These are phyloP conservation scores for Naganishia albida DNA, from an alignment of 1,284 basidiomycete genomes.

Conservation along the genomic window DNA sequence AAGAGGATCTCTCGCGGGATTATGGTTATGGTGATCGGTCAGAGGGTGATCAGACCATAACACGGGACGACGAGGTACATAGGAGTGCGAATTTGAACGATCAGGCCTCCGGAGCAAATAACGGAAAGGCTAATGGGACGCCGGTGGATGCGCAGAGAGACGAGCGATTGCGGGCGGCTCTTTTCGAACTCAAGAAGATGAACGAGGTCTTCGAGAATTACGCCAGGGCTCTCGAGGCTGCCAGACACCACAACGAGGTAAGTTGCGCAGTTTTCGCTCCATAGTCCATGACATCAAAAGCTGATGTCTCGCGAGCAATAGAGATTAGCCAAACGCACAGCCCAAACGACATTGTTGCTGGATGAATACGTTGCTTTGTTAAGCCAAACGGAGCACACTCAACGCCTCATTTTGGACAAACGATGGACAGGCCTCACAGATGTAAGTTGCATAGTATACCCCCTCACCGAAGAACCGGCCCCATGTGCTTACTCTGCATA, in stretches of 20 bases:
- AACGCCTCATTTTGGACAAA: conserved; percentile 45
- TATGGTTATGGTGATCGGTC: not conserved
- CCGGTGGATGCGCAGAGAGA: conserved; percentile 34
- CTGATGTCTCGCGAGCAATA: conserved; percentile 32
- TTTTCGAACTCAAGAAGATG: conserved; percentile 50
- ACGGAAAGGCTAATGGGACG: not conserved
- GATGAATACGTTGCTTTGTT: conserved; percentile 50
- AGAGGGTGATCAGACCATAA: conserved; percentile 3
- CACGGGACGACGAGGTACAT: not conserved
- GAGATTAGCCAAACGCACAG: conserved; percentile 48
- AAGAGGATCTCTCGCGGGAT: not conserved
- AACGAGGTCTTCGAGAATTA: conserved; percentile 52
- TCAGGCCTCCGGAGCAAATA: not conserved
- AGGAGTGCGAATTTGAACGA: not conserved
- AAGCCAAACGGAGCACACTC: conserved; percentile 51
- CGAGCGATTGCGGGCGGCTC: conserved; percentile 43
- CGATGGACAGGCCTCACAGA: conserved; percentile 49
- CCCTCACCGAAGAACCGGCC: not conserved
- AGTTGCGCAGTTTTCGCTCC: conserved; percentile 25
- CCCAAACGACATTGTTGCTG: conserved; percentile 46
- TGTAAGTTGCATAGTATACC: conserved; percentile 38
- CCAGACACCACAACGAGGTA: conserved; percentile 50
- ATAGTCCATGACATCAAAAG: not conserved
- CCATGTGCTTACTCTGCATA: not conserved
- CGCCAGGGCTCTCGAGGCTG: conserved; percentile 44